phyloP scores from a whole-genome alignment of 345 rosid genomes.

The Gossypium bickii region DNA sequence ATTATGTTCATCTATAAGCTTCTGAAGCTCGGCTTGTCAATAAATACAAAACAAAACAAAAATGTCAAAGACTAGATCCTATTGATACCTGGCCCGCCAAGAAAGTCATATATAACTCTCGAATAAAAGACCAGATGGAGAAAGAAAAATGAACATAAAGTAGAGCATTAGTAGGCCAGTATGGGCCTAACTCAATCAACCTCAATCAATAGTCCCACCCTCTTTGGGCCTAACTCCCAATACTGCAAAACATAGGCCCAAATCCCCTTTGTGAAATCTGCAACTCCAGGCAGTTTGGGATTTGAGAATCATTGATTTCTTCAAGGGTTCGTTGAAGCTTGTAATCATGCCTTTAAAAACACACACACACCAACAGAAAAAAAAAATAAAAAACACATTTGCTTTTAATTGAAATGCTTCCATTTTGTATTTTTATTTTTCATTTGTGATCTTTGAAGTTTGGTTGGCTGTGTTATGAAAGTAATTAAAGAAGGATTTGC shows the following conservation, averaged over 20 bases:
- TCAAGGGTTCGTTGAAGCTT: not conserved
- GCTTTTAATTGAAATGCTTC: not conserved
- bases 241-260: not conserved
- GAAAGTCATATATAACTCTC: not conserved
- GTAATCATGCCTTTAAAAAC: too few relatives aligned
- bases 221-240: too few relatives aligned
- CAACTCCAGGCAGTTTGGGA: not conserved
- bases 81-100: not conserved
- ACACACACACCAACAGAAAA: not conserved
- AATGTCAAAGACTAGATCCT: not conserved
- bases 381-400: not conserved
- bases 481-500: not conserved
- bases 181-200: too few relatives aligned
- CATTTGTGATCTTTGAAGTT: not conserved
- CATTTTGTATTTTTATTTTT: not conserved
- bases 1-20: not conserved
- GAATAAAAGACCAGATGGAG: not conserved
- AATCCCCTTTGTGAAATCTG: not conserved
- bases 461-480: not conserved
- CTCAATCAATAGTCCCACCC: too few relatives aligned
- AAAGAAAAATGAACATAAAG: not conserved
- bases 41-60: not conserved
- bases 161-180: not conserved
- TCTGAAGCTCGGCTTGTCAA: slow-evolving; percentile 25
- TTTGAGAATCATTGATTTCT: not conserved